These are phyloP conservation scores for Pythium dissotocum DNA, from an alignment of 352 stramenopile species.

Conservation along the genomic window DNA sequence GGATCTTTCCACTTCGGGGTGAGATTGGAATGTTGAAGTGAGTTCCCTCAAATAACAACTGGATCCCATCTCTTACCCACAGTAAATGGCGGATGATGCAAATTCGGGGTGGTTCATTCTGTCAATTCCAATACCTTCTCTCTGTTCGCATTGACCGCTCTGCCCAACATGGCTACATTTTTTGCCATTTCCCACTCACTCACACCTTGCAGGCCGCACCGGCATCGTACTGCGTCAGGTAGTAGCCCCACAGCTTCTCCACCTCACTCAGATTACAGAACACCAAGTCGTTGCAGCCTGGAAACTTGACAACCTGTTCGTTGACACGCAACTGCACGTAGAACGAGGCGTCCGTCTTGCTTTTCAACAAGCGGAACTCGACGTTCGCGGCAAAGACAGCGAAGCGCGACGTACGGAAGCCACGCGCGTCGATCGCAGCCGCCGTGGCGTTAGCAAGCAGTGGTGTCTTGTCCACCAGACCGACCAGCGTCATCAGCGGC, in stretches of 20 bases:
- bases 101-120: no score
- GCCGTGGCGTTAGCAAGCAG: not conserved
- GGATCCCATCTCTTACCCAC: no score
- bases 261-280: slow-evolving; percentile 18
- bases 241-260: slow-evolving; percentile 9
- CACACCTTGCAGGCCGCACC: slow-evolving; percentile 11
- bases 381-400: slow-evolving; percentile 14
- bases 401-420: slow-evolving; percentile 14
- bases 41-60: no score
- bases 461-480: slow-evolving; percentile 5
- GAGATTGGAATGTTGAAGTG: no score
- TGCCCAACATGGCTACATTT: not conserved
- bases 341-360: not conserved
- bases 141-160: not conserved
- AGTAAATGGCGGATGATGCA: no score
- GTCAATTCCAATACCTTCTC: no score
- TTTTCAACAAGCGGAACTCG: slow-evolving; percentile 21
- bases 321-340: slow-evolving; percentile 25
- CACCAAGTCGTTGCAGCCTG: slow-evolving; percentile 11
- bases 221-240: slow-evolving; percentile 18
- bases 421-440: slow-evolving; percentile 2
- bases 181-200: not conserved
- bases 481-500: slow-evolving; percentile 18
- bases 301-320: slow-evolving; percentile 9
- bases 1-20: no score